Evolutionary conservation across 352 stramenopile genomes (phyloP), one percentile per base, ranked within the genome.

Genomic region (Phytophthora sojae): DNA sequence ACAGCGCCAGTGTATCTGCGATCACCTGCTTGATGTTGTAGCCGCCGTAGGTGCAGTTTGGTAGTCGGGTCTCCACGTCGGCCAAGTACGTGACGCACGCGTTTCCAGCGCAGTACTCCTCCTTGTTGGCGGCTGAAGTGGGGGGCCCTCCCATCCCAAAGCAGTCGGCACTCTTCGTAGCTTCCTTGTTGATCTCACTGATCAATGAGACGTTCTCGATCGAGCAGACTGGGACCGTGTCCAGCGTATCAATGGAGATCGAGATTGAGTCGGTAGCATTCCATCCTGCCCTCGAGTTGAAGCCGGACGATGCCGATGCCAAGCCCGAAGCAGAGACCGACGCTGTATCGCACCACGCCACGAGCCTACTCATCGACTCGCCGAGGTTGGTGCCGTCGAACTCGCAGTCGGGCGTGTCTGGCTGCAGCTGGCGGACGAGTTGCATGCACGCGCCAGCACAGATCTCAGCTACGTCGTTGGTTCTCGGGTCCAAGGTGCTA

Each of bases 371-470:
- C 29, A 73, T 45, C 1, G 58, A 42, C 23, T 73, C 57, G 0
- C 65, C 57, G 19, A 68, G 50, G 58, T 68, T 73, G 26, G 58
- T 59, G 21, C 52, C 58, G 21, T 63, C 52, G 25, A 57, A 68
- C 19, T 73, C 65, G 51, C 65, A 73, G 25, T 68, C 65, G 6
- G 65, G 65, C 4, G 65, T 19, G 17, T 59, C 45, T n/a, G 58
- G 57, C 32, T 60, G 37, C 23, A 73, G 23, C 15, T 62, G 17
- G n/a, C 51, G 42, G 12, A 73, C 23, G 11, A 73, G 58, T 12
- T 57, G 21, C 58, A 73, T 68, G 57, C 65, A 73, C 39, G 58
- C 52, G 19, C 50, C 52, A 0, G 29, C 57, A 6, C 65, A 73
- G n/a, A 68, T 71, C 12, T 32, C 49, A 9, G 23, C 45, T 21